phyloP scores from a whole-genome alignment of 805 yeast species.

The Wickerhamiella azyma region DNA sequence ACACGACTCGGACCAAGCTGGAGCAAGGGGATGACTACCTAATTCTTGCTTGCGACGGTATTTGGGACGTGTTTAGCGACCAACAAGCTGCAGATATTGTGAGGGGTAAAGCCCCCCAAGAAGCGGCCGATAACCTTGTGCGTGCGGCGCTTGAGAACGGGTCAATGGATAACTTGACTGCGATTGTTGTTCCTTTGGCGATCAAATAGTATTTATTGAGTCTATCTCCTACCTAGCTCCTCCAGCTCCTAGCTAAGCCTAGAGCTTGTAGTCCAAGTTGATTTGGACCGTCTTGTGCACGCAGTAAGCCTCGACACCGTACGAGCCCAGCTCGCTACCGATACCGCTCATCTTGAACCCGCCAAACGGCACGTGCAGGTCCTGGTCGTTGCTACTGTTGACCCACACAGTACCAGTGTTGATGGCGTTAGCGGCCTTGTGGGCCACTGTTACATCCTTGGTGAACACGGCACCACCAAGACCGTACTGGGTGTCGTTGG shows the following conservation, averaged over 20 bases:
- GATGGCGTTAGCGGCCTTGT: constrained; percentile 43
- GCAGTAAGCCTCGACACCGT: constrained; percentile 73
- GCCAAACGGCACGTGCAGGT: constrained; percentile 81
- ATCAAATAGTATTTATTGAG: background rate
- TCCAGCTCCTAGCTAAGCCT: too few relatives aligned
- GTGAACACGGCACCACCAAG: constrained; percentile 76
- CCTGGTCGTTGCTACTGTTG: constrained; percentile 81
- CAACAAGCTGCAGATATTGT: constrained; percentile 69
- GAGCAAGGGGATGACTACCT: constrained; percentile 55
- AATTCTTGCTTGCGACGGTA: constrained; percentile 89
- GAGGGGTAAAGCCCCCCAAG: constrained; percentile 35
- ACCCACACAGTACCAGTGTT: constrained; percentile 61
- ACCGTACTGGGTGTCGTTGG: constrained; percentile 66
- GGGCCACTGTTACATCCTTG: constrained; percentile 49
- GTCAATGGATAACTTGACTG: constrained; percentile 86
- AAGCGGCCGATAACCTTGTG: constrained; percentile 55
- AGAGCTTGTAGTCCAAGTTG: constrained; percentile 19
- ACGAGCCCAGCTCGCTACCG: constrained; percentile 87
- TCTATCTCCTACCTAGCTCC: too few relatives aligned
- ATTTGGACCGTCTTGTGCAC: constrained; percentile 67
- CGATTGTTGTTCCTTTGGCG: constrained; percentile 65
- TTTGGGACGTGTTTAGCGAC: constrained; percentile 91
- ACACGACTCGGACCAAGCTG: constrained; percentile 76
- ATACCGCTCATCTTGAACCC: constrained; percentile 84
- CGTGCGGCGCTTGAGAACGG: constrained; percentile 60